Conservation (phyloP, 768 basidiomycete species). For the Trametes meyenii region DNA sequence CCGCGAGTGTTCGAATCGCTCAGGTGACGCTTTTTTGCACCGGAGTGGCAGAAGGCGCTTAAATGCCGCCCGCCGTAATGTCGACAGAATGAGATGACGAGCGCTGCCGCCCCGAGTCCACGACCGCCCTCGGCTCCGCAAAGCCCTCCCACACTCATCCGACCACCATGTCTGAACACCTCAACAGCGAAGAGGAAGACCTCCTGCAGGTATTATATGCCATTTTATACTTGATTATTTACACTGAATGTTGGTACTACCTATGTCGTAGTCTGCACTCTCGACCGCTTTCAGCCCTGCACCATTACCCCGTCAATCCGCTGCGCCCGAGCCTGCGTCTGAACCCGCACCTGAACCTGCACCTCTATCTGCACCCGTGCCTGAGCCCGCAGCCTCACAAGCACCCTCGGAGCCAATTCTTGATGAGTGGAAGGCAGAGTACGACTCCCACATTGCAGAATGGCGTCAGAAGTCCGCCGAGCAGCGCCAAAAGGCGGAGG, state of each 20-base stretch:
- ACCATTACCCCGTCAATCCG: constrained; percentile 28
- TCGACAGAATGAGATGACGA: constrained; percentile 15
- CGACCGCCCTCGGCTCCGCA: neutral
- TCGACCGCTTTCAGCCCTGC: constrained; percentile 34
- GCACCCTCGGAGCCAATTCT: constrained; percentile 32
- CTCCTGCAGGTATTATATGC: constrained; percentile 30
- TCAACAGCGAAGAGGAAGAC: constrained; percentile 32
- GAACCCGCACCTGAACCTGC: constrained; percentile 8
- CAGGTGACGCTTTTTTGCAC: constrained; percentile 54
- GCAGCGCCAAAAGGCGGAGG: constrained; percentile 75
- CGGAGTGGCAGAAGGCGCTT: neutral
- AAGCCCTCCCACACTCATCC: neutral
- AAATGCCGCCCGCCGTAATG: constrained; percentile 1
- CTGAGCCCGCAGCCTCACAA: constrained; percentile 12
- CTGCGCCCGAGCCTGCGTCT: constrained; percentile 8
- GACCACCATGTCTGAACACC: constrained; percentile 29
- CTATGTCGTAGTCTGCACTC: constrained; percentile 31
- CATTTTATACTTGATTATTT: neutral
- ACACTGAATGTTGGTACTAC: neutral
- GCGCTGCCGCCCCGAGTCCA: neutral
- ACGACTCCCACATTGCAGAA: constrained; percentile 64
- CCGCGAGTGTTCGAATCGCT: constrained; percentile 65
- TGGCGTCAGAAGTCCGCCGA: constrained; percentile 78
- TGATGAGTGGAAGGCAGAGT: constrained; percentile 66
- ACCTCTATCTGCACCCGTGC: constrained; percentile 4